Conservation (phyloP, 441 rosid genomes). For the Populus hybrid region DNA sequence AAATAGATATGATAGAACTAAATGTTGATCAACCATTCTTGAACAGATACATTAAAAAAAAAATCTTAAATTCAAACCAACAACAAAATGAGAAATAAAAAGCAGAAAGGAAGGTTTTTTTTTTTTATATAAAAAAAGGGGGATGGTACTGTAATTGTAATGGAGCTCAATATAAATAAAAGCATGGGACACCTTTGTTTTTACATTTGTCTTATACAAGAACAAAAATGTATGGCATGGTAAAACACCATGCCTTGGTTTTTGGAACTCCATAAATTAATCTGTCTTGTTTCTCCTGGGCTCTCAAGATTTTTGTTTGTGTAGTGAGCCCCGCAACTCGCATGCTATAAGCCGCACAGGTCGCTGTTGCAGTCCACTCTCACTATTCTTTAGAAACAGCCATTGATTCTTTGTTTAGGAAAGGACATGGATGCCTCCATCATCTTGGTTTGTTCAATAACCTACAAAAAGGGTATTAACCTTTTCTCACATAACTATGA, state of each 20-base stretch:
- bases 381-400: constrained; percentile 36
- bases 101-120: no score
- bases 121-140: no score
- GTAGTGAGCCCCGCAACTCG: constrained; percentile 31
- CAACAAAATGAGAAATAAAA: no score
- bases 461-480: not conserved
- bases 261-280: constrained; percentile 1
- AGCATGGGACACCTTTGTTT: constrained; percentile 2
- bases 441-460: constrained; percentile 12
- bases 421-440: constrained; percentile 7
- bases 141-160: no score
- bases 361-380: constrained; percentile 17
- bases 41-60: no score
- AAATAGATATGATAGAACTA: no score
- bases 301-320: not conserved
- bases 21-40: no score
- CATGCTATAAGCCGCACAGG: constrained; percentile 23
- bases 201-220: not conserved
- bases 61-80: no score
- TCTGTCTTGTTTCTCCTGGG: not conserved
- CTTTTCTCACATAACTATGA: no score
- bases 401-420: constrained; percentile 1
- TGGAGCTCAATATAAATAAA: no score
- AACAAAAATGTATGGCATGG: not conserved
- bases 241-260: constrained; percentile 3